Evolutionary conservation across 345 rosid species (phyloP).

Genomic region (Abelmoschus esculentus): DNA sequence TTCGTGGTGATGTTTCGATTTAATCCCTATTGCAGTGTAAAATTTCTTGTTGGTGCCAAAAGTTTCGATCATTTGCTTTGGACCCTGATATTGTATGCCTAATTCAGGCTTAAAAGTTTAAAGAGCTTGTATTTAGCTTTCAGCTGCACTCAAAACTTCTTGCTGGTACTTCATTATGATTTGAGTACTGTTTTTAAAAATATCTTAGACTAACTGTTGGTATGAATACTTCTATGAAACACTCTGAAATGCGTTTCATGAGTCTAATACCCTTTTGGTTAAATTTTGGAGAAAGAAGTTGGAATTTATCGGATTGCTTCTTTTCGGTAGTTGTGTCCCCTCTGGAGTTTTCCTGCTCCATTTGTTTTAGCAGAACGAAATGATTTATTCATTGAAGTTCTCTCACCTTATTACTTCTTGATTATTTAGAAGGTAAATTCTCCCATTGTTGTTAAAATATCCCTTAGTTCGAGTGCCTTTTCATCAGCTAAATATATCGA

Average conservation of each 20-base stretch:
- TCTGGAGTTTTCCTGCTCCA: neutral
- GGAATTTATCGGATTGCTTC: neutral
- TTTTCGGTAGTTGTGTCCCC: neutral
- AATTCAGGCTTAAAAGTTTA: neutral
- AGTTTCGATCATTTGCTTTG: neutral
- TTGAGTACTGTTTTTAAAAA: neutral
- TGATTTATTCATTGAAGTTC: neutral
- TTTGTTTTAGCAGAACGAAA: constrained; percentile 5
- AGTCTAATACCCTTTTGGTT: neutral
- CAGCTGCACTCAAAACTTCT: neutral
- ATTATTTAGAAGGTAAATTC: neutral
- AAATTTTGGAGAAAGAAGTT: neutral
- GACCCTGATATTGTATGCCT: neutral
- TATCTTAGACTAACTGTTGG: neutral
- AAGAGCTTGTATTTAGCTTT: neutral
- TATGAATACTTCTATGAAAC: neutral
- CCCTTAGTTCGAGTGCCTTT: neutral
- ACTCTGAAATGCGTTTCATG: neutral
- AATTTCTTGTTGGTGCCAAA: neutral
- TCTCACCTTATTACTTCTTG: neutral
- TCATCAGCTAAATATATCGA: neutral
- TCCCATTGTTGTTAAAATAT: neutral
- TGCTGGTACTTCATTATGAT: neutral
- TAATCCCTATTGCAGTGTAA: neutral
- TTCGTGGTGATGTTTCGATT: neutral